A percentile compares a stretch with the other conserved stretches of the same genome.
These are phyloP conservation scores for Rhamnella rubrinervis DNA, from an alignment of 331 rosid genomes.

Conservation along the genomic window DNA sequence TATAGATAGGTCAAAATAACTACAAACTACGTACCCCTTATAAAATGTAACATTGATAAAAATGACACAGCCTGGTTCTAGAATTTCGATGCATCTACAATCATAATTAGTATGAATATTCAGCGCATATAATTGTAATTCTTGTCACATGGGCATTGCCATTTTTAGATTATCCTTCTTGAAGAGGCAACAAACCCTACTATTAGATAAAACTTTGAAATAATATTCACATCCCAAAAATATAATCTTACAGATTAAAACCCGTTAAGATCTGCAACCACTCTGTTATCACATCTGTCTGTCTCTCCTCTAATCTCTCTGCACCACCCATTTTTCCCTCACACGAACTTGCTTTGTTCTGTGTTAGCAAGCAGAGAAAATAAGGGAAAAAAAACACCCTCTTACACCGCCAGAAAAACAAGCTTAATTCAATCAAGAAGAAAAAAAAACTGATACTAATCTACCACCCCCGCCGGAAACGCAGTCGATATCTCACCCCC, in stretches of 20 bases:
- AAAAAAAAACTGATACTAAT: conserved; percentile 6
- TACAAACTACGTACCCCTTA: no score
- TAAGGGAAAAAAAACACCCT: conserved; percentile 19
- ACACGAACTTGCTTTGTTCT: not conserved
- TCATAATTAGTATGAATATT: no score
- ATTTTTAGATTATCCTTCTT: not conserved
- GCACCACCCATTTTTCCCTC: not conserved
- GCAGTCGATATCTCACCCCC: conserved; percentile 63
- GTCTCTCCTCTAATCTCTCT: conserved; percentile 18
- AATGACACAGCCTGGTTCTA: no score
- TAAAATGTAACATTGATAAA: no score
- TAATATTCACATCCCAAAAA: conserved; percentile 10
- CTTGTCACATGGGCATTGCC: no score
- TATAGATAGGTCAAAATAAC: no score
- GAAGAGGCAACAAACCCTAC: not conserved
- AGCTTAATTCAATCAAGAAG: conserved; percentile 24
- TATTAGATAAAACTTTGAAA: not conserved
- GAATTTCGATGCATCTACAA: no score
- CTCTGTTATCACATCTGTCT: conserved; percentile 9
- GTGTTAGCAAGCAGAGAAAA: conserved; percentile 9
- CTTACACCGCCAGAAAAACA: conserved; percentile 31
- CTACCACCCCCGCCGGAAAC: conserved; percentile 75
- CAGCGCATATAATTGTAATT: no score
- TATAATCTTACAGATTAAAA: conserved; percentile 18
- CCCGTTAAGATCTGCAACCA: conserved; percentile 12